Evolutionary conservation across 441 rosid genomes (phyloP).

Genomic region (Pelargonium australe): DNA sequence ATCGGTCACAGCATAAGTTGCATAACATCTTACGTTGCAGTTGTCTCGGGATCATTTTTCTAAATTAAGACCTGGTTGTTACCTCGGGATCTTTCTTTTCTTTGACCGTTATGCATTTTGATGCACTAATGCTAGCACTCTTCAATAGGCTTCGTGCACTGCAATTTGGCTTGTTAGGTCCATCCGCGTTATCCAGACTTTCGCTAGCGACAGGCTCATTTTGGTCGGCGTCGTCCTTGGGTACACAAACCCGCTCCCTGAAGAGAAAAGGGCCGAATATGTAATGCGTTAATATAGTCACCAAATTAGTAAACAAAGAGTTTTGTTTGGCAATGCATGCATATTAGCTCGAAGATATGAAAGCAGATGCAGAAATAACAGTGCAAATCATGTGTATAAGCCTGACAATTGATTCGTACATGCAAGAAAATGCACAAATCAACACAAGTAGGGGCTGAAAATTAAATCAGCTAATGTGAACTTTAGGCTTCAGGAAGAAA

Average conservation of each 20-base stretch:
- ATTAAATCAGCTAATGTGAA: no score
- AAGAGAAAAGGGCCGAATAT: not conserved
- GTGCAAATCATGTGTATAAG: no score
- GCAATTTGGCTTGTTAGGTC: conserved; percentile 34
- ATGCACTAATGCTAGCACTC: conserved; percentile 92
- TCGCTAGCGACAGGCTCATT: not conserved
- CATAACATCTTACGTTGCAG: not conserved
- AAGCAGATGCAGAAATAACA: no score
- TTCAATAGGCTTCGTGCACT: conserved; percentile 76
- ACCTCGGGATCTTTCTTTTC: conserved; percentile 17
- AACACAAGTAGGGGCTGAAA: no score
- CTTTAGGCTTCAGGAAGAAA: not conserved
- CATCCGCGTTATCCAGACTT: conserved; percentile 36
- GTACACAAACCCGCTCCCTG: conserved; percentile 71
- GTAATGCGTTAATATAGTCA: no score
- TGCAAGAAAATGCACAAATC: no score
- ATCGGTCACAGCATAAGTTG: no score
- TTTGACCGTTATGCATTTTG: conserved; percentile 66
- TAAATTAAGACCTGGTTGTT: not conserved
- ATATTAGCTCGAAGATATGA: no score
- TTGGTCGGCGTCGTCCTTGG: conserved; percentile 30
- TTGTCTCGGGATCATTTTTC: conserved; percentile 44
- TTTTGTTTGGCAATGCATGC: not conserved
- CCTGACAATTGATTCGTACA: no score
- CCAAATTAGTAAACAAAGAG: not conserved